Conservation (phyloP, 352 stramenopile genomes). For the Elongisporangium anandrum region DNA sequence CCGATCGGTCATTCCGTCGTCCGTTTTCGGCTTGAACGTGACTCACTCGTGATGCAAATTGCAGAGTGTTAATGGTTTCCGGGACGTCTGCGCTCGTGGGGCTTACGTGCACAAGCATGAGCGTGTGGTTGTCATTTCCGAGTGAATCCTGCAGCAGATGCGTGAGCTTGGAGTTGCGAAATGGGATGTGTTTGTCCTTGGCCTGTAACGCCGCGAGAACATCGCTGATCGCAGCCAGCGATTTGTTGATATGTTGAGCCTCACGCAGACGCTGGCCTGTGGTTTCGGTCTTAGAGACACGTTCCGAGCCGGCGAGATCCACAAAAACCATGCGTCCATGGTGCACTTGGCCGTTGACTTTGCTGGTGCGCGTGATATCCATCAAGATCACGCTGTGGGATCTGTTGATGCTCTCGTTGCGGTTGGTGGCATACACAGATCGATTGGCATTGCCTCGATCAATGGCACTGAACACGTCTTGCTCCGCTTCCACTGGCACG, state of each 20-base stretch:
- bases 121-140: conserved; percentile 27
- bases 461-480: conserved; percentile 37
- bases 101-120: conserved; percentile 69
- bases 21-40: conserved; percentile 32
- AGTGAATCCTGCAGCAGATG: conserved; percentile 79
- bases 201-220: conserved; percentile 60
- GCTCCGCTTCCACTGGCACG: conserved; percentile 20
- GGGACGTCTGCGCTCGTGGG: conserved; percentile 38
- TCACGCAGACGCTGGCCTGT: conserved; percentile 38
- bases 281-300: conserved; percentile 48
- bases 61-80: conserved; percentile 76
- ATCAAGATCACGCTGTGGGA: conserved; percentile 61
- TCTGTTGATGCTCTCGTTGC: conserved; percentile 40
- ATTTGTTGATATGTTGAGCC: conserved; percentile 82
- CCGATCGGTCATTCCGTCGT: conserved; percentile 45
- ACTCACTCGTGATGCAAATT: conserved; percentile 65
- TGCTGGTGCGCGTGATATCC: conserved; percentile 47
- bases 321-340: conserved; percentile 58
- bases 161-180: conserved; percentile 83
- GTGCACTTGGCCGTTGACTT: conserved; percentile 30
- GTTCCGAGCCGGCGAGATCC: conserved; percentile 76
- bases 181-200: conserved; percentile 82
- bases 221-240: conserved; percentile 65
- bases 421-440: conserved; percentile 14
- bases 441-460: conserved; percentile 28